Evolutionary conservation across 331 rosid genomes (phyloP).

Genomic region (Malus hybrid): DNA sequence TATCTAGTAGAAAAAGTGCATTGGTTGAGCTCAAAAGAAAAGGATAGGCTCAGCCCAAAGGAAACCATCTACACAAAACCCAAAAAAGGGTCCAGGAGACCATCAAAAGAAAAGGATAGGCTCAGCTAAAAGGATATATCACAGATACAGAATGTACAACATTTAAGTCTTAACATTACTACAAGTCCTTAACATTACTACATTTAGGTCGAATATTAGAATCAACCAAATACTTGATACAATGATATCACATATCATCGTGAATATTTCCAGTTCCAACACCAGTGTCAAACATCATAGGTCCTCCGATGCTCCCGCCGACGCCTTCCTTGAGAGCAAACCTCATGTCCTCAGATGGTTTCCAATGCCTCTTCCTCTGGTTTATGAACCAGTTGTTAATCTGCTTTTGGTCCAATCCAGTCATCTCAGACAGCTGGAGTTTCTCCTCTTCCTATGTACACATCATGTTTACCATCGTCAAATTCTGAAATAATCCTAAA

Average conservation of each 20-base stretch:
- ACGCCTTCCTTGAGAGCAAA: constrained; percentile 42
- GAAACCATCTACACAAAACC: no score
- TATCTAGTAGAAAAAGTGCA: no score
- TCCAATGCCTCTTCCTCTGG: constrained; percentile 84
- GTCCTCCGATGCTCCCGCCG: neutral
- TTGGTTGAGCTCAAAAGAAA: no score
- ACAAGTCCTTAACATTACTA: no score
- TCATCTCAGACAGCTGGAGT: constrained; percentile 42
- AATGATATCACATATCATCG: neutral
- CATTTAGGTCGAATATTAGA: no score
- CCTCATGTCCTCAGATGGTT: constrained; percentile 63
- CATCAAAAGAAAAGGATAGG: no score
- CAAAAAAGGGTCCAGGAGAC: no score
- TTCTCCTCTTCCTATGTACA: constrained; percentile 63
- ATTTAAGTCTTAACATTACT: no score
- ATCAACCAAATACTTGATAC: neutral
- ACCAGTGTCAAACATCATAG: neutral
- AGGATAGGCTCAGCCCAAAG: no score
- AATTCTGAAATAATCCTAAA: neutral
- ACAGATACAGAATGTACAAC: no score
- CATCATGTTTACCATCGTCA: neutral
- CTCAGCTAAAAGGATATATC: no score
- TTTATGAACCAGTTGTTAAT: constrained; percentile 84
- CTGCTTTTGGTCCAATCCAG: constrained; percentile 64
- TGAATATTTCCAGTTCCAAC: neutral